Conservation (phyloP, 345 rosid species). For the Corymbia maculata region DNA sequence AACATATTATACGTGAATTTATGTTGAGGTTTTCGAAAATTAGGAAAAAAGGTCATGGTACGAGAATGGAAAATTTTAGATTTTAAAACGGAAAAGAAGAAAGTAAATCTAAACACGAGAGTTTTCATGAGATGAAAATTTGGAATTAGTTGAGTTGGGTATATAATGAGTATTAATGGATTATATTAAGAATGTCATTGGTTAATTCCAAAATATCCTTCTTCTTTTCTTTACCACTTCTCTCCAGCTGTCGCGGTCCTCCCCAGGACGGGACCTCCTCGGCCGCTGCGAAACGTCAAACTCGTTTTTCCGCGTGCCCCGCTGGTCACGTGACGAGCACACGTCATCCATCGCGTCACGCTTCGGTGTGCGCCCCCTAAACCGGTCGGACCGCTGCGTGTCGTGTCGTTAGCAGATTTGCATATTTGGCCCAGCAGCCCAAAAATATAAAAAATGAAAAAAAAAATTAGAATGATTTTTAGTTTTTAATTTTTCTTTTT, state of each 20-base stretch:
- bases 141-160: not conserved
- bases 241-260: not conserved
- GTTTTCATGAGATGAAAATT: not conserved
- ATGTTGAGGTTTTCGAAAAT: too few relatives aligned
- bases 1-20: not conserved
- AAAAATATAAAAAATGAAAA: not conserved
- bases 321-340: not conserved
- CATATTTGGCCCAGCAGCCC: not conserved
- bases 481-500: too few relatives aligned
- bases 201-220: not conserved
- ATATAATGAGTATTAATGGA: not conserved
- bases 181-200: not conserved
- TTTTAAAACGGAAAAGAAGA: not conserved
- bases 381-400: not conserved
- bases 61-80: not conserved
- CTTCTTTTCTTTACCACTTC: not conserved
- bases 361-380: not conserved
- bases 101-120: not conserved
- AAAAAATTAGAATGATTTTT: not conserved
- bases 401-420: not conserved
- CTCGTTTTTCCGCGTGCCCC: slow-evolving; percentile 24
- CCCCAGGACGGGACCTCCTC: not conserved
- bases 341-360: not conserved
- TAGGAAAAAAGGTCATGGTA: not conserved
- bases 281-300: not conserved